A percentile compares a stretch with the other conserved stretches of the same genome.
These are phyloP conservation scores for Yamadazyma sp. DNA, from an alignment of 1,139 yeast genomes.

Conservation along the genomic window DNA sequence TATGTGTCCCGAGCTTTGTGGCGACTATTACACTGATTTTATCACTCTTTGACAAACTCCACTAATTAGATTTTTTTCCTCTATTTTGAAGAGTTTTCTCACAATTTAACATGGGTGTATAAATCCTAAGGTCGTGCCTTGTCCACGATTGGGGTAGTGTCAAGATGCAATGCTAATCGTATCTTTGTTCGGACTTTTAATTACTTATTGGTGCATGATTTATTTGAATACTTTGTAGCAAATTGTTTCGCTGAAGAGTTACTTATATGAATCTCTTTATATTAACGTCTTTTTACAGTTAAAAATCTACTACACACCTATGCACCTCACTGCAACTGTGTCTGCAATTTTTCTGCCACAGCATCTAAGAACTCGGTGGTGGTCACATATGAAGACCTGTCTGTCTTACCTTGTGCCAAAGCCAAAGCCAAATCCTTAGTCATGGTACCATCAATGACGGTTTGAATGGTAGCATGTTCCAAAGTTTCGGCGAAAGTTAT, in stretches of 20 bases:
- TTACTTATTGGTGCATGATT: no score
- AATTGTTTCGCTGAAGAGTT: no score
- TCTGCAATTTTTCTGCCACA: slow-evolving; percentile 35
- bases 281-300: no score
- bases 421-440: slow-evolving; percentile 94
- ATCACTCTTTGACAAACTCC: background rate
- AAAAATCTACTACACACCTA: no score
- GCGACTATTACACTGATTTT: background rate
- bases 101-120: no score
- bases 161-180: no score
- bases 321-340: background rate
- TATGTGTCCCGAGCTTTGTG: background rate
- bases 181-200: no score
- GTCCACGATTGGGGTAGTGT: no score
- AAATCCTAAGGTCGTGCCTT: no score
- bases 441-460: slow-evolving; percentile 88
- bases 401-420: slow-evolving; percentile 81
- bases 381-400: slow-evolving; percentile 75
- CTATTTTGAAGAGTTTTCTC: background rate
- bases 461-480: slow-evolving; percentile 81
- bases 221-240: no score
- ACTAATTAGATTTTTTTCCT: background rate
- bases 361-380: slow-evolving; percentile 90
- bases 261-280: no score
- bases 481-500: slow-evolving; percentile 72